phyloP scores from a whole-genome alignment of 768 basidiomycete genomes.

The Lentinula sp. region DNA sequence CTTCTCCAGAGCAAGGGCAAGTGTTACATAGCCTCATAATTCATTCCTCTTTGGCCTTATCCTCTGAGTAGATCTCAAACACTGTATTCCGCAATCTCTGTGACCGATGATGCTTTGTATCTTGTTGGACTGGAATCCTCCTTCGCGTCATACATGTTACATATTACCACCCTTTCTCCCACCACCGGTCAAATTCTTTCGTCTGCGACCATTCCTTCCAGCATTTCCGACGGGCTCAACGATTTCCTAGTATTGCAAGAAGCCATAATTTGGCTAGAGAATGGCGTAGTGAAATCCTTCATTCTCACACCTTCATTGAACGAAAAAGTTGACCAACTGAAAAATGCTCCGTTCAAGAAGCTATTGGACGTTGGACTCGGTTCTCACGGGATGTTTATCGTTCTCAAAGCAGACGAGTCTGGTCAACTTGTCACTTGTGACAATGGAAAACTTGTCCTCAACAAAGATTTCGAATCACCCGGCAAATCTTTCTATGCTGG shows the following conservation, averaged over 20 bases:
- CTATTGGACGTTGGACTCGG: constrained; percentile 59
- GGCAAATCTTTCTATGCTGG: constrained; percentile 54
- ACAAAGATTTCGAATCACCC: constrained; percentile 56
- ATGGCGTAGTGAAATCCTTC: constrained; percentile 44
- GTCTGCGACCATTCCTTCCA: constrained; percentile 49
- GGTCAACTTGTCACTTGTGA: constrained; percentile 49
- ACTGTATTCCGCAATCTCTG: constrained; percentile 56
- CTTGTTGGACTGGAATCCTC: constrained; percentile 48
- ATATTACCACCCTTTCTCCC: constrained; percentile 56
- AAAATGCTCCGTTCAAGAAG: constrained; percentile 37
- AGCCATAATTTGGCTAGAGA: constrained; percentile 46
- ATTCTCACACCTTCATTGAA: constrained; percentile 46
- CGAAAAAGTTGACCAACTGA: constrained; percentile 35
- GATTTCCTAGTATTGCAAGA: constrained; percentile 23
- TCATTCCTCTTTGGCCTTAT: not conserved
- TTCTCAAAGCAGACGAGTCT: constrained; percentile 46
- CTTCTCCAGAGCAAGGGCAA: constrained; percentile 61
- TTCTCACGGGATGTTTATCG: constrained; percentile 55
- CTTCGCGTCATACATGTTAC: constrained; percentile 53
- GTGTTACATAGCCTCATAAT: constrained; percentile 15
- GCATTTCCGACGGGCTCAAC: constrained; percentile 24
- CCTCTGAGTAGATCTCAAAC: constrained; percentile 45
- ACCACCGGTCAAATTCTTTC: constrained; percentile 45
- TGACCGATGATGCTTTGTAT: constrained; percentile 50
- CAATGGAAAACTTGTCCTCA: constrained; percentile 30